These are phyloP conservation scores for Gelatoporia subvermispora DNA, from an alignment of 768 basidiomycete species.

Conservation along the genomic window DNA sequence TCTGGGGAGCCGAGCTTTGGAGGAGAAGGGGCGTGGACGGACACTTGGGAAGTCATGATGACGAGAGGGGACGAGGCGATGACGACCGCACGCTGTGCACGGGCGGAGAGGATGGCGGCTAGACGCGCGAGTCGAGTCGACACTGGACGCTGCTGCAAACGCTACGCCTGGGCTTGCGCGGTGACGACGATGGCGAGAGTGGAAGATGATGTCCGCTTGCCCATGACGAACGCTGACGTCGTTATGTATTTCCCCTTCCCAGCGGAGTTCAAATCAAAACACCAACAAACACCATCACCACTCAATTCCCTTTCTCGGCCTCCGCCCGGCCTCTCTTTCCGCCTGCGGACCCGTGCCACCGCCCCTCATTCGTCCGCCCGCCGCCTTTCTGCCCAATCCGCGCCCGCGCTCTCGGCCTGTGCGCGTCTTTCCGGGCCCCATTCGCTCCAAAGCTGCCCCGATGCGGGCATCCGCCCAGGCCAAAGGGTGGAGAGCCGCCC, in stretches of 20 bases:
- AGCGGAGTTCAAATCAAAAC: conserved; percentile 11
- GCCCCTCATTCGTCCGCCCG: neutral
- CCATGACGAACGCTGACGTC: conserved; percentile 23
- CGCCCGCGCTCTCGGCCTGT: neutral
- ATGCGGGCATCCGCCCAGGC: too few species aligned
- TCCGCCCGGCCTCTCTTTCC: conserved; percentile 5
- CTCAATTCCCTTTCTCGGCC: neutral
- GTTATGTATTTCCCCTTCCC: conserved; percentile 18
- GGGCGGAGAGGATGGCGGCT: conserved; percentile 3
- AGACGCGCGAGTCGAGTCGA: neutral
- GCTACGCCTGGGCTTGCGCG: too few species aligned
- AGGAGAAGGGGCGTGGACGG: conserved; percentile 1
- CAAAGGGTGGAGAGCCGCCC: too few species aligned
- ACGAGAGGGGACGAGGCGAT: neutral
- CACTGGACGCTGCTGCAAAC: neutral
- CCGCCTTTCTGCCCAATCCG: neutral
- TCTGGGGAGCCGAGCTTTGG: neutral
- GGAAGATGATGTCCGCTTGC: conserved; percentile 4
- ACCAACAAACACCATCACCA: neutral
- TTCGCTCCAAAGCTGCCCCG: neutral
- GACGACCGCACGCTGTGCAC: neutral
- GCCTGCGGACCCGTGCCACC: neutral
- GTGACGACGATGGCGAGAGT: conserved; percentile 1
- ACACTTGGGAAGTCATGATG: conserved; percentile 16
- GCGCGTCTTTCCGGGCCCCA: neutral